Base-by-base conservation (phyloP, 164 flowering plant species). In the Annona cherimola region DNA sequence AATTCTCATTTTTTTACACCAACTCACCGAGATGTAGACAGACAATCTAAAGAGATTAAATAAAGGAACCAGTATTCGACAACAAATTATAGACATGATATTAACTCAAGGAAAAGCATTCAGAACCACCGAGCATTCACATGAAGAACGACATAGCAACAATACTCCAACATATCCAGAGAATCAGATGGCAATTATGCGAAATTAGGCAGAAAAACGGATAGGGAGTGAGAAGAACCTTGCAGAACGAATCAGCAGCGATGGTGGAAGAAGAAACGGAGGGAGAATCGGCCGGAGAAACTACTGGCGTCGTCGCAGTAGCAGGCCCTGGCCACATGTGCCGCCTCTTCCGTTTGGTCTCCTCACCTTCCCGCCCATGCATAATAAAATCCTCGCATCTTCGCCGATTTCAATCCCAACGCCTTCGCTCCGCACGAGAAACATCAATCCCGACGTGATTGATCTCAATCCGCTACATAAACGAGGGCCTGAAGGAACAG, bases 301-400 rank as follows among this genome's bases (percentile, higher is more conserved):
- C 71, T 63, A 61, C 84, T 78, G 78, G 70, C 79, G 82, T 76
- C 66, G 80, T 77, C 69, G 76, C 76, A 73, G 77, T 81, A 40
- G 84, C 46, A 45, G 84, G 84, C 79, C 80, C 92, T 46, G 89
- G 74, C 86, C 80, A 85, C 95, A 90, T 90, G 87, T 87, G 92
- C 89, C 77, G 85, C 69, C 79, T 73, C 80, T 26, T 26, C 9
- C 81, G 78, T 77, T 81, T 77, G 85, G 84, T 69, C 74, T 79
- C 82, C 81, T 84, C 90, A 83, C 82, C 84, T 78, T 75, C 83
- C 80, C 78, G 77, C 86, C 87, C 90, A 88, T 84, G 90, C 90
- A 88, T 71, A 64, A 64, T 71, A 64, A 64, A 82, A 83, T 79
- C 83, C 86, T 84, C 75, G 84, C 90, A 87, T 86, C 84, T 81